A percentile compares a stretch with the other conserved stretches of the same genome.
Evolutionary conservation across 1,284 basidiomycete species (phyloP).

Genomic region (Ceratobasidium sp.): DNA sequence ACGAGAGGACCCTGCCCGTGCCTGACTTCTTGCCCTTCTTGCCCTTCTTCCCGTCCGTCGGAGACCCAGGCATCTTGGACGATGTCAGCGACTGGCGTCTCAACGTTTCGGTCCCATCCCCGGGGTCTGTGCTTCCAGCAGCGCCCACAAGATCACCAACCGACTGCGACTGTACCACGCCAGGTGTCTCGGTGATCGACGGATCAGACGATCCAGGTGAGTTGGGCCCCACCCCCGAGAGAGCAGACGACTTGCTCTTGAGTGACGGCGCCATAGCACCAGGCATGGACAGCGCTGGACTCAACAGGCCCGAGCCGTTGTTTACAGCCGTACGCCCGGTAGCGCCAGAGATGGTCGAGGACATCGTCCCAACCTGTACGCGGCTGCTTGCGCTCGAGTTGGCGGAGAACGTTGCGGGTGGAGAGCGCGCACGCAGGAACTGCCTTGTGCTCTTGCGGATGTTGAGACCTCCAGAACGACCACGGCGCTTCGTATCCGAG

Average conservation of each 20-base stretch:
- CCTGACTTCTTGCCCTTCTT: constrained; percentile 84
- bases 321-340: constrained; percentile 21
- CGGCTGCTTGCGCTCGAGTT: constrained; percentile 47
- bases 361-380: constrained; percentile 60
- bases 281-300: constrained; percentile 42
- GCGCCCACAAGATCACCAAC: constrained; percentile 46
- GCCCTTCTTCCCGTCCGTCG: constrained; percentile 62
- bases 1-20: constrained; percentile 80
- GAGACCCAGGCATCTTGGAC: constrained; percentile 22
- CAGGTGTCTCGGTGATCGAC: constrained; percentile 65
- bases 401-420: constrained; percentile 62
- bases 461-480: constrained; percentile 70
- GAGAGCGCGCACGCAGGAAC: constrained; percentile 75
- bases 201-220: constrained; percentile 69
- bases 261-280: constrained; percentile 68
- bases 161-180: constrained; percentile 40
- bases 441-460: constrained; percentile 75
- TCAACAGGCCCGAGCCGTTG: constrained; percentile 35
- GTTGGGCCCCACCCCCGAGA: constrained; percentile 71
- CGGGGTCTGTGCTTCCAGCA: constrained; percentile 13
- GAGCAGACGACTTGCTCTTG: constrained; percentile 78
- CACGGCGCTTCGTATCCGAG: constrained; percentile 67
- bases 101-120: constrained; percentile 34
- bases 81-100: constrained; percentile 17
- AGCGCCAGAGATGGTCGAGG: constrained; percentile 51